Conservation (phyloP, 75 land plant genomes). For the Chamaecyparis obtusa region DNA sequence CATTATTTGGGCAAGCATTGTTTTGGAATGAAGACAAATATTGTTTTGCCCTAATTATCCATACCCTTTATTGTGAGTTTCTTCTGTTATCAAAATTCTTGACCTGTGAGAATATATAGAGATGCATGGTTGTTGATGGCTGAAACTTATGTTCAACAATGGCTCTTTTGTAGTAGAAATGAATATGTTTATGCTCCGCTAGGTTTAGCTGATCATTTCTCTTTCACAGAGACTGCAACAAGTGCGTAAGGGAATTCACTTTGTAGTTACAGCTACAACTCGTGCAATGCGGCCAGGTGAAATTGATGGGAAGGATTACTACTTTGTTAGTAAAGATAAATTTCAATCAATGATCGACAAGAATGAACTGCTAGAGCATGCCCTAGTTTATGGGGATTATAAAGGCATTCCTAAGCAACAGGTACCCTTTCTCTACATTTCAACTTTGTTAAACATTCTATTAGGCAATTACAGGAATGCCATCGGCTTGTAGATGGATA, state of each 20-base stretch:
- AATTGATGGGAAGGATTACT: conserved; percentile 88
- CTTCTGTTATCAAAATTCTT: neutral
- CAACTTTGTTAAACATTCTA: neutral
- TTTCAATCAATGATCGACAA: conserved; percentile 73
- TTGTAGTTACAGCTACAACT: conserved; percentile 94
- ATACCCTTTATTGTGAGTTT: neutral
- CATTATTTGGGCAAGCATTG: neutral
- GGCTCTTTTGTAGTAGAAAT: neutral
- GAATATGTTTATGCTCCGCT: neutral
- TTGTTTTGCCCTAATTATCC: neutral
- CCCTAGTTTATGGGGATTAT: conserved; percentile 96
- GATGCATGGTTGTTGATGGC: neutral
- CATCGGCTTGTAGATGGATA: neutral
- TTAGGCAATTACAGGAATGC: neutral
- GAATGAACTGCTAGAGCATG: conserved; percentile 89
- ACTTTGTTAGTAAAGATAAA: conserved; percentile 80
- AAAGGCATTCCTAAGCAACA: conserved; percentile 95
- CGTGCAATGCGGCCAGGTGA: conserved; percentile 81
- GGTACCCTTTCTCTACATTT: conserved; percentile 23
- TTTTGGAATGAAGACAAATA: neutral
- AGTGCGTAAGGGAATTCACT: conserved; percentile 72
- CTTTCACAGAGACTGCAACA: conserved; percentile 55
- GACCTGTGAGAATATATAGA: neutral
- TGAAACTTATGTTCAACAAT: neutral
- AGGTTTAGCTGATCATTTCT: neutral